A percentile compares a stretch with the other conserved stretches of the same genome.
Conservation (phyloP, 1,139 yeast genomes). For the Candida glucosophila region DNA sequence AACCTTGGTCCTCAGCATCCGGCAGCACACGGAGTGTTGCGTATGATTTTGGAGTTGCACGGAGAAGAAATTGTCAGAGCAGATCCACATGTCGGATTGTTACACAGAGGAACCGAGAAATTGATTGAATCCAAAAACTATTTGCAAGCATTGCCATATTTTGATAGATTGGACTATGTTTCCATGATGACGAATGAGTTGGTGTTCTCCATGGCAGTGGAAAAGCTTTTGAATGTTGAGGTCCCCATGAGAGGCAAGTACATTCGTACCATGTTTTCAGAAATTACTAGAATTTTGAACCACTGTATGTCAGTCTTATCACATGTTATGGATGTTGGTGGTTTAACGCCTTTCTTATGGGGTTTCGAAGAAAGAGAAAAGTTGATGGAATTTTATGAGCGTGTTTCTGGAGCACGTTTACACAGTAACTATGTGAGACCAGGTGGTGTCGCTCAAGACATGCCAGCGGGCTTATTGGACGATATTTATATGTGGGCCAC, state of each 20-base stretch:
- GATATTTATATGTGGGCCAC: conserved; percentile 96
- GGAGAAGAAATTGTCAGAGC: conserved; percentile 86
- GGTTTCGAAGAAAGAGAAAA: conserved; percentile 93
- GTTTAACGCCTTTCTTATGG: conserved; percentile 89
- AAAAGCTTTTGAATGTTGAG: conserved; percentile 76
- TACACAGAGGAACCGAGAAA: conserved; percentile 86
- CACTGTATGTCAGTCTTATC: conserved; percentile 83
- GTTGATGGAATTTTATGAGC: conserved; percentile 87
- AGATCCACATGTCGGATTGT: conserved; percentile 82
- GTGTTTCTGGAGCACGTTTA: conserved; percentile 85
- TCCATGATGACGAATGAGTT: conserved; percentile 92
- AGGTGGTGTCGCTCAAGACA: conserved; percentile 86
- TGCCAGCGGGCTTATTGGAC: conserved; percentile 79
- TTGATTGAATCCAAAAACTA: conserved; percentile 78
- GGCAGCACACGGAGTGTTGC: conserved; percentile 89
- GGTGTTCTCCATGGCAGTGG: conserved; percentile 78
- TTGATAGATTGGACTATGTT: conserved; percentile 82
- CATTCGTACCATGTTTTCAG: conserved; percentile 81
- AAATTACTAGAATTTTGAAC: conserved; percentile 75
- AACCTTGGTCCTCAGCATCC: conserved; percentile 95
- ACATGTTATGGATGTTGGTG: conserved; percentile 95
- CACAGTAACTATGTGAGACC: conserved; percentile 88
- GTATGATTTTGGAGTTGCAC: conserved; percentile 76
- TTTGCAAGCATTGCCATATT: conserved; percentile 82
- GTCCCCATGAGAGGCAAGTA: conserved; percentile 81